A percentile compares a stretch with the other conserved stretches of the same genome.
phyloP scores from a whole-genome alignment of 1,139 yeast species.

The Candida sp. region DNA sequence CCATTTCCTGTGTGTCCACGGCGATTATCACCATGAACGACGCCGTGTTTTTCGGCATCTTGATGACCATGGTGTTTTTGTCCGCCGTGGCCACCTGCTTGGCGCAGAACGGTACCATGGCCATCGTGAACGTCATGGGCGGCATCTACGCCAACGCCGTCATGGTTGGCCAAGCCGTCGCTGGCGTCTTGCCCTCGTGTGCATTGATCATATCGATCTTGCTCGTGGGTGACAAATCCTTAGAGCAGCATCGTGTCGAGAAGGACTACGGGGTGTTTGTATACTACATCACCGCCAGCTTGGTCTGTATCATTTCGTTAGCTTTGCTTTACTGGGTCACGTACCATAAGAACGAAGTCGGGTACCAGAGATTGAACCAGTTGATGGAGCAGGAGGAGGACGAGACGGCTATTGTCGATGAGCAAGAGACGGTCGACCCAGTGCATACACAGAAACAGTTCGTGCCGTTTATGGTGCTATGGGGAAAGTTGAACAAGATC shows the following conservation, averaged over 20 bases:
- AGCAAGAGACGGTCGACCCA: conserved; percentile 13
- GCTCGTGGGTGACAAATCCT: conserved; percentile 37
- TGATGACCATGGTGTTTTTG: conserved; percentile 60
- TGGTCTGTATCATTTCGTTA: conserved; percentile 58
- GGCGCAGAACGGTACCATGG: conserved; percentile 92
- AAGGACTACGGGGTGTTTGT: conserved; percentile 57
- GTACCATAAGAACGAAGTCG: conserved; percentile 23
- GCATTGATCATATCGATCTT: conserved; percentile 69
- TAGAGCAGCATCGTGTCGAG: conserved; percentile 28
- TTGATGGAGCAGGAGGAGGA: conserved; percentile 13
- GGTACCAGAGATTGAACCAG: conserved; percentile 23
- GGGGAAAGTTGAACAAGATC: conserved; percentile 63
- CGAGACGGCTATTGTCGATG: conserved; percentile 13
- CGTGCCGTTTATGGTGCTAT: conserved; percentile 54
- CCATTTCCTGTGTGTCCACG: conserved; percentile 52
- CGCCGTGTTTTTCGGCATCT: conserved; percentile 43
- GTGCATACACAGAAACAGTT: conserved; percentile 24
- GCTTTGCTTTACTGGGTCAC: conserved; percentile 36
- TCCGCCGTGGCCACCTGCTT: conserved; percentile 71
- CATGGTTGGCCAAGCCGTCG: conserved; percentile 94
- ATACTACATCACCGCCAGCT: conserved; percentile 73
- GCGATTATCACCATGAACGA: conserved; percentile 43
- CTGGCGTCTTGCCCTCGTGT: conserved; percentile 89
- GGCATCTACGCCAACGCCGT: conserved; percentile 83
- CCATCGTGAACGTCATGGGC: conserved; percentile 81